phyloP scores from a whole-genome alignment of 352 stramenopile species.

The Pythium plurisporium region DNA sequence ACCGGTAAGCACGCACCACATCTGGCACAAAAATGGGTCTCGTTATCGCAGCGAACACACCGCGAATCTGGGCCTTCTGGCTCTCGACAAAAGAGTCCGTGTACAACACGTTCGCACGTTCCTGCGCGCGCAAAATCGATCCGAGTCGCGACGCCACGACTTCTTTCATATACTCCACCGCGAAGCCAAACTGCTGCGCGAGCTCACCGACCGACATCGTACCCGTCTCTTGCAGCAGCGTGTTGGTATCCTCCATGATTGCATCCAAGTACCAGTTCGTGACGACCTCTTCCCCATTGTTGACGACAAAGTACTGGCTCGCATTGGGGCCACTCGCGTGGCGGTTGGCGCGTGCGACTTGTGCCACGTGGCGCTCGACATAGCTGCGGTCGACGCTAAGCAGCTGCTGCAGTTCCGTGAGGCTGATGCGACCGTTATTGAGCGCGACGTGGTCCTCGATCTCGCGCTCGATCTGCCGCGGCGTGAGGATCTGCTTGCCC shows the following conservation, averaged over 20 bases:
- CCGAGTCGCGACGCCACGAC: slow-evolving; percentile 61
- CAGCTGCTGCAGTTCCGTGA: slow-evolving; percentile 60
- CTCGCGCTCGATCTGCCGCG: slow-evolving; percentile 63
- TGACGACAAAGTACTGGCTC: slow-evolving; percentile 54
- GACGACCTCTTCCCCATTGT: slow-evolving; percentile 72
- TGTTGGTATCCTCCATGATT: slow-evolving; percentile 81
- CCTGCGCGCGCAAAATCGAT: slow-evolving; percentile 53
- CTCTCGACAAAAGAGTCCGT: slow-evolving; percentile 67
- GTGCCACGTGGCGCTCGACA: slow-evolving; percentile 54
- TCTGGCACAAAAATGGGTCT: slow-evolving; percentile 69
- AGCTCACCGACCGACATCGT: slow-evolving; percentile 64
- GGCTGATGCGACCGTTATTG: slow-evolving; percentile 55
- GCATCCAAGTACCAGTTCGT: slow-evolving; percentile 79
- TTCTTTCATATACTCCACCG: slow-evolving; percentile 80
- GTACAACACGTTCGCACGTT: slow-evolving; percentile 68
- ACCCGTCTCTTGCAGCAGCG: slow-evolving; percentile 67
- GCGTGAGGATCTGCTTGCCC: slow-evolving; percentile 79
- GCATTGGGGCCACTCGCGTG: slow-evolving; percentile 20
- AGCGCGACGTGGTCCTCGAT: slow-evolving; percentile 68
- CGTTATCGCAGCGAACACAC: slow-evolving; percentile 58
- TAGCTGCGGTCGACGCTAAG: slow-evolving; percentile 73
- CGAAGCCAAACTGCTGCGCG: slow-evolving; percentile 76
- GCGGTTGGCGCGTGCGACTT: slow-evolving; percentile 34
- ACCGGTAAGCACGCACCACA: slow-evolving; percentile 40
- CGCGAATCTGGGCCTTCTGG: slow-evolving; percentile 61